Conservation (phyloP, 441 rosid genomes). For the Pelargonium fulgidum region DNA sequence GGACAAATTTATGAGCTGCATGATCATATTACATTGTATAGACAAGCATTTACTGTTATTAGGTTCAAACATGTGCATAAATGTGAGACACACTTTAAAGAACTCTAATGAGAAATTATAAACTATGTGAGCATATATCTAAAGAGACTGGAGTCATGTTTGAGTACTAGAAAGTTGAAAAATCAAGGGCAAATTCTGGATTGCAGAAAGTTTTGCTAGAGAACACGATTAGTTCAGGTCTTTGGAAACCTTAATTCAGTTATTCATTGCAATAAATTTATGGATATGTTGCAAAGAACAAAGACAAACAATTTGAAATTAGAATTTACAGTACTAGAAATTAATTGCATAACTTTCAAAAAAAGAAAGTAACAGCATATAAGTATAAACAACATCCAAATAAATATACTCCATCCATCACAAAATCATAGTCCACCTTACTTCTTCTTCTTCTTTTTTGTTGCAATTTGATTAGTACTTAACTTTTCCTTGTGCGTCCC, state of each 20-base stretch:
- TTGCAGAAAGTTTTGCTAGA: neutral
- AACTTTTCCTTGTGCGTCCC: no score
- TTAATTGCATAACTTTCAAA: neutral
- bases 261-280: neutral
- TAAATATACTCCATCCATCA: no score
- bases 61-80: neutral
- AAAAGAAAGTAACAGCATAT: neutral
- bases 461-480: no score
- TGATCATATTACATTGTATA: neutral
- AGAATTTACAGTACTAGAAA: neutral
- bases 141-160: neutral
- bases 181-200: neutral
- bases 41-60: neutral
- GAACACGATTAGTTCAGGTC: neutral
- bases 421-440: no score
- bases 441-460: no score
- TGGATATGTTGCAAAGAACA: neutral
- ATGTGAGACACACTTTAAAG: no score
- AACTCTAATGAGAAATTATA: neutral
- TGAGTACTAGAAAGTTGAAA: slow-evolving; percentile 1
- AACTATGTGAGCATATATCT: slow-evolving; percentile 1
- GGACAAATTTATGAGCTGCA: neutral
- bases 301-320: neutral
- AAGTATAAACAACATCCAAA: neutral
- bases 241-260: neutral